A percentile compares a stretch with the other conserved stretches of the same genome.
Evolutionary conservation across 805 yeast genomes (phyloP).

Genomic region (Saccharomycopsis vini): DNA sequence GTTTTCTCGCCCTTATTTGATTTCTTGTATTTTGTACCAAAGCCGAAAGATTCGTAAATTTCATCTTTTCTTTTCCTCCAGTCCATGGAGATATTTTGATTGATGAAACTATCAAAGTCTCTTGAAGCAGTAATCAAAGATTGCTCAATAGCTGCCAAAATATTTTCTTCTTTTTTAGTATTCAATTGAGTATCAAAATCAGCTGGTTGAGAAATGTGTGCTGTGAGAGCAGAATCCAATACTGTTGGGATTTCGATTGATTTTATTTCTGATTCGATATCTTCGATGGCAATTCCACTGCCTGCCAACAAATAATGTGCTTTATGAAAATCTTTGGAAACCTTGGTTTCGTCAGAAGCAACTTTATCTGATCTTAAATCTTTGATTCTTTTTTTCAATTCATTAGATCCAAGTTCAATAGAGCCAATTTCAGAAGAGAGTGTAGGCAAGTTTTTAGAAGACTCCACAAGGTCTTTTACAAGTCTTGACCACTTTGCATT

Average conservation of each 20-base stretch:
- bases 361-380: slow-evolving; percentile 40
- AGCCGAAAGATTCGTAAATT: slow-evolving; percentile 63
- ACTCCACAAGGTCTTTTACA: slow-evolving; percentile 66
- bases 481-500: slow-evolving; percentile 22
- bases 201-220: background rate
- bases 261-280: slow-evolving; percentile 50
- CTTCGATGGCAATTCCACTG: slow-evolving; percentile 81
- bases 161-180: slow-evolving; percentile 72
- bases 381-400: slow-evolving; percentile 61
- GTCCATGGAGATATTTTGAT: slow-evolving; percentile 63
- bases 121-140: slow-evolving; percentile 62
- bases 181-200: slow-evolving; percentile 58
- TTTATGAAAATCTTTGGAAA: slow-evolving; percentile 42
- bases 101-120: slow-evolving; percentile 75
- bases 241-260: slow-evolving; percentile 25
- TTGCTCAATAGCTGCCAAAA: slow-evolving; percentile 74
- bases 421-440: slow-evolving; percentile 62
- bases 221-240: background rate
- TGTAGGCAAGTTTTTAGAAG: slow-evolving; percentile 67
- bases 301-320: slow-evolving; percentile 87
- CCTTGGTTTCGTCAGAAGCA: no score
- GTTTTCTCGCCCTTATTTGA: slow-evolving; percentile 6
- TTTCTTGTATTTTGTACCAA: slow-evolving; percentile 8
- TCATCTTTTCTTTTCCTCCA: slow-evolving; percentile 77
- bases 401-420: slow-evolving; percentile 70